These are phyloP conservation scores for Mayamaea pseudoterrestris DNA, from an alignment of 108 stramenopile species.

Conservation along the genomic window DNA sequence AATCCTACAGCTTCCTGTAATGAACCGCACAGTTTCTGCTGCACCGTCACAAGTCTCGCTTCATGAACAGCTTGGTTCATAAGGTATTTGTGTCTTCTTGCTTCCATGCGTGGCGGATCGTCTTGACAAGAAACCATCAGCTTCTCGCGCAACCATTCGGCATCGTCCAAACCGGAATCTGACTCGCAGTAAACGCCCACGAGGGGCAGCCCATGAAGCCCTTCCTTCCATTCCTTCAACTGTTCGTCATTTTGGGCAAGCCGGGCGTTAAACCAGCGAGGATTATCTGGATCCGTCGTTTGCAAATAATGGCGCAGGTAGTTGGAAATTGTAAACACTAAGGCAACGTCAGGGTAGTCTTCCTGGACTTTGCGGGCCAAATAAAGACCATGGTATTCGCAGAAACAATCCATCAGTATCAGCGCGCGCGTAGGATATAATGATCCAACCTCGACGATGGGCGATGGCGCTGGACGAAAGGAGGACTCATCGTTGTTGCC, in stretches of 20 bases:
- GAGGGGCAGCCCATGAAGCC: conserved; percentile 20
- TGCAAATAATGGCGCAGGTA: conserved; percentile 49
- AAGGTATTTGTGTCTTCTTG: conserved; percentile 63
- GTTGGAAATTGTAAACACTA: conserved; percentile 44
- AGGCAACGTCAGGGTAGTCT: conserved; percentile 37
- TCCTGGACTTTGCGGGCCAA: conserved; percentile 34
- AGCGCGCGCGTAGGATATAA: not conserved
- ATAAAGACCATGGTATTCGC: conserved; percentile 61
- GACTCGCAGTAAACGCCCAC: conserved; percentile 64
- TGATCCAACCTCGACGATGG: no score
- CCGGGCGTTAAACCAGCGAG: conserved; percentile 22
- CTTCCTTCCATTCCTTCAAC: conserved; percentile 25
- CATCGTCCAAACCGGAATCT: conserved; percentile 68
- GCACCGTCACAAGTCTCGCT: conserved; percentile 50
- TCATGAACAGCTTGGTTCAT: conserved; percentile 42
- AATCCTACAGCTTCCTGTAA: conserved; percentile 62
- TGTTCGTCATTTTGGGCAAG: conserved; percentile 31
- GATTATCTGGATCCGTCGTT: conserved; percentile 21
- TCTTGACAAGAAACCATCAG: conserved; percentile 39
- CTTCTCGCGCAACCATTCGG: conserved; percentile 43
- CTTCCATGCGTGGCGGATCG: conserved; percentile 40
- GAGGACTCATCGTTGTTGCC: not conserved
- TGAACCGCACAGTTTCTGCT: conserved; percentile 57
- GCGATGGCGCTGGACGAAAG: no score
- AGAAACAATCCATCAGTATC: conserved; percentile 73